Percentiles rank a stretch among this genome's conserved stretches.
phyloP scores from a whole-genome alignment of 2,329 filamentous ascomycete species.

The Xylariales sp. region DNA sequence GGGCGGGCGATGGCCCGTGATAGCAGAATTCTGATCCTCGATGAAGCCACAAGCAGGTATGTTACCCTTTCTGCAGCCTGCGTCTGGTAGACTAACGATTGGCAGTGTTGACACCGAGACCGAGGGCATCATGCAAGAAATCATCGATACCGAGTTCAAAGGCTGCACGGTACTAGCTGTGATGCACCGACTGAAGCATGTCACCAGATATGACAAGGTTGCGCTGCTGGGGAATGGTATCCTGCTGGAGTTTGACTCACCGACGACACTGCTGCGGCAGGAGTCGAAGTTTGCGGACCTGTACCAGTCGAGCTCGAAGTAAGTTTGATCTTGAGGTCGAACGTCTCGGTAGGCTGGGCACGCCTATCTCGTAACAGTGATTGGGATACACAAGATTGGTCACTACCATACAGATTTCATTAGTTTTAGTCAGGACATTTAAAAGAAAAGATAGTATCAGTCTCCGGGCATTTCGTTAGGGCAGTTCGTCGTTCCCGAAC shows the following conservation, averaged over 20 bases:
- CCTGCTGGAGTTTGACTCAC: conserved; percentile 6
- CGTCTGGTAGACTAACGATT: neutral
- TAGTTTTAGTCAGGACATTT: too few species aligned
- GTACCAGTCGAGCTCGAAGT: conserved; percentile 1
- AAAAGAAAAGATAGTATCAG: too few species aligned
- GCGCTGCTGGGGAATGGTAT: conserved; percentile 5
- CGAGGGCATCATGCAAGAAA: conserved; percentile 17
- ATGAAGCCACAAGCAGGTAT: conserved; percentile 20
- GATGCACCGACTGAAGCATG: conserved; percentile 7
- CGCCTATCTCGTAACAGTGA: too few species aligned
- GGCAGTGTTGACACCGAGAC: conserved; percentile 18
- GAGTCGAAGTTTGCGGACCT: conserved; percentile 1
- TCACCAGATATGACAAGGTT: conserved; percentile 2
- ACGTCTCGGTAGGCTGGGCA: too few species aligned
- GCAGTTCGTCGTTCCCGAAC: too few species aligned
- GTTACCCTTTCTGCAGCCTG: neutral
- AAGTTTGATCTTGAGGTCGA: too few species aligned
- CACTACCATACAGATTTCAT: too few species aligned
- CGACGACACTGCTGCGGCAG: neutral
- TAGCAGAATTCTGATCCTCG: conserved; percentile 16
- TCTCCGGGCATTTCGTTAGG: too few species aligned
- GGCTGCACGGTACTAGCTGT: conserved; percentile 6
- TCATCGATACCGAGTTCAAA: conserved; percentile 7
- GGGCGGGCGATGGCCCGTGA: conserved; percentile 16
- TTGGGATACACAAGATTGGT: too few species aligned